Percentiles rank a stretch among this genome's conserved stretches.
Evolutionary conservation across 2,329 filamentous ascomycete genomes (phyloP).

Genomic region (Xylaria digitata): DNA sequence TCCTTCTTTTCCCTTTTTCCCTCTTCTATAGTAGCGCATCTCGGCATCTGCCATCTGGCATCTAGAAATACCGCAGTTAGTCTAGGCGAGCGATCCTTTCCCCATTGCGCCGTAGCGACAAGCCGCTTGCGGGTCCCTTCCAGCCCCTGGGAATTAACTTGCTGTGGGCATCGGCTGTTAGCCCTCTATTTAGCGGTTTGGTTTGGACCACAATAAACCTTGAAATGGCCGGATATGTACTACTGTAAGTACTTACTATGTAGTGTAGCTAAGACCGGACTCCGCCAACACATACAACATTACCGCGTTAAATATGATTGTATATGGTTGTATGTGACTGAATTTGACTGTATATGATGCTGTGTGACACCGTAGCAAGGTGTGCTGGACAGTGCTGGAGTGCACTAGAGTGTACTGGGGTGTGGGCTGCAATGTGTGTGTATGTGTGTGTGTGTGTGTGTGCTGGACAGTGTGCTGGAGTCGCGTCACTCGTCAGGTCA

Average conservation of each 20-base stretch:
- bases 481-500: not conserved
- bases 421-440: not conserved
- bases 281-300: constrained; percentile 30
- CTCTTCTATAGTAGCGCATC: not conserved
- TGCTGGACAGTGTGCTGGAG: not conserved
- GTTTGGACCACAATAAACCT: constrained; percentile 23
- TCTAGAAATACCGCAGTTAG: constrained; percentile 8
- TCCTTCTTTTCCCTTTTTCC: no score
- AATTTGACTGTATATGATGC: not conserved
- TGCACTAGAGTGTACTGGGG: no score
- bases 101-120: not conserved
- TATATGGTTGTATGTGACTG: constrained; percentile 48
- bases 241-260: not conserved
- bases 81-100: constrained; percentile 10
- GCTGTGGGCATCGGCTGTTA: constrained; percentile 4
- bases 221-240: not conserved
- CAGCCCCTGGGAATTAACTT: constrained; percentile 7
- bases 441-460: no score
- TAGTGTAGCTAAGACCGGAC: not conserved
- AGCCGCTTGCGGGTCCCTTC: constrained; percentile 6
- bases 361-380: not conserved
- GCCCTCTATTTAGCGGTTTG: constrained; percentile 4
- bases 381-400: no score
- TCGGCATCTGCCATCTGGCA: constrained; percentile 2
- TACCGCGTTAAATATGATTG: no score